Evolutionary conservation across 257 asterid species (phyloP).

Genomic region (Dorcoceras hygrometricum): DNA sequence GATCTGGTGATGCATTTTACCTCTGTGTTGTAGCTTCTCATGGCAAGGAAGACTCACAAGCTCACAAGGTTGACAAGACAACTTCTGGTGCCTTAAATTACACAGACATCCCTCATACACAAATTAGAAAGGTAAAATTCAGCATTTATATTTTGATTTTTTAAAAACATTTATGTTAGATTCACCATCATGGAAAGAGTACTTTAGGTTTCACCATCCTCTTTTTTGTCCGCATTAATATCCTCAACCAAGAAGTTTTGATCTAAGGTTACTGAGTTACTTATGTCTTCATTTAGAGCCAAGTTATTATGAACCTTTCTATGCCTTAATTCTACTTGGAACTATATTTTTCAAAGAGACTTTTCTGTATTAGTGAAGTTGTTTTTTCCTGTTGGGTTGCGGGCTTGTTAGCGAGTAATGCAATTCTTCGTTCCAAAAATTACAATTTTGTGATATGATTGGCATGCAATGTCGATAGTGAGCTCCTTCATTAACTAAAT

Average conservation of each 20-base stretch:
- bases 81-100: slow-evolving; percentile 32
- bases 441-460: not conserved
- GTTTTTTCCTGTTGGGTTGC: not conserved
- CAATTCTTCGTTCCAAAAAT: not conserved
- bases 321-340: slow-evolving; percentile 7
- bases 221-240: slow-evolving; percentile 9
- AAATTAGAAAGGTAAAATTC: slow-evolving; percentile 48
- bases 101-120: slow-evolving; percentile 47
- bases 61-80: slow-evolving; percentile 32
- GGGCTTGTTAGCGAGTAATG: slow-evolving; percentile 4
- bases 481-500: slow-evolving; percentile 10
- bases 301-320: slow-evolving; percentile 6
- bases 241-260: slow-evolving; percentile 15
- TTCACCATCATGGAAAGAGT: slow-evolving; percentile 19
- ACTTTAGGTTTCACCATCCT: slow-evolving; percentile 14
- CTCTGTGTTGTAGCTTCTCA: slow-evolving; percentile 39
- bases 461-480: slow-evolving; percentile 15
- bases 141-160: not conserved
- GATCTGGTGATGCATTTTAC: slow-evolving; percentile 26
- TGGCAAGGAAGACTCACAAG: slow-evolving; percentile 38
- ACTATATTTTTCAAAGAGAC: slow-evolving; percentile 2
- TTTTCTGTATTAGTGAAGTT: slow-evolving; percentile 12
- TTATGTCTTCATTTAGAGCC: not conserved
- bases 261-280: not conserved
- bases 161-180: not conserved